A percentile compares a stretch with the other conserved stretches of the same genome.
Conservation (phyloP, 345 rosid genomes). For the Populus euphratica region DNA sequence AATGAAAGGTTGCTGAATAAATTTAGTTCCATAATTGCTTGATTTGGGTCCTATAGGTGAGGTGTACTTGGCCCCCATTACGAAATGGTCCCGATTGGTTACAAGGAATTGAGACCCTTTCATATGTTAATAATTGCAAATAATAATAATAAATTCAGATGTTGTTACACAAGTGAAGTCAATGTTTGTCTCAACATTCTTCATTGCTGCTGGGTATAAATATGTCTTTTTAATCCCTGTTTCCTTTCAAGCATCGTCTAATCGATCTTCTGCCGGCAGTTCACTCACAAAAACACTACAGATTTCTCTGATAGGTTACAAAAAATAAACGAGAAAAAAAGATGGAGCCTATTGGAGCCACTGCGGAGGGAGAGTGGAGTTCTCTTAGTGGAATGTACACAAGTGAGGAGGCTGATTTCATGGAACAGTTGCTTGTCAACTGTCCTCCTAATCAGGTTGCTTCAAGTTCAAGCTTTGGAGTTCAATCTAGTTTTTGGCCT, state of each 20-base stretch:
- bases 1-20: slow-evolving; percentile 12
- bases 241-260: slow-evolving; percentile 20
- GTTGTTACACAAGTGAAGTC: slow-evolving; percentile 15
- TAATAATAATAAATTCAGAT: slow-evolving; percentile 26
- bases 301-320: background rate
- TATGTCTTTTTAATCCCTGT: slow-evolving; percentile 12
- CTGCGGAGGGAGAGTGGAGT: slow-evolving; percentile 57
- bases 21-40: slow-evolving; percentile 13
- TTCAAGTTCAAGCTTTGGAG: slow-evolving; percentile 16
- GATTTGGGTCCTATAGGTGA: slow-evolving; percentile 11
- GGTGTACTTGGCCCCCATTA: slow-evolving; percentile 39
- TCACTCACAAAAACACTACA: background rate
- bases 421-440: slow-evolving; percentile 55
- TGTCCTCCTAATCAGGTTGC: slow-evolving; percentile 24
- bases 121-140: slow-evolving; percentile 23
- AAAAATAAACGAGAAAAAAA: background rate
- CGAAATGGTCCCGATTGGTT: slow-evolving; percentile 14
- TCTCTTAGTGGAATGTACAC: slow-evolving; percentile 47
- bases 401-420: slow-evolving; percentile 67
- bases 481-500: slow-evolving; percentile 35
- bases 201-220: slow-evolving; percentile 22
- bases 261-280: background rate
- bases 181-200: slow-evolving; percentile 26
- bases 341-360: slow-evolving; percentile 48
- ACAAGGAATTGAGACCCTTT: slow-evolving; percentile 19